Evolutionary conservation across 148 eudicot species (phyloP).

Genomic region (Chenopodium berlandieri): DNA sequence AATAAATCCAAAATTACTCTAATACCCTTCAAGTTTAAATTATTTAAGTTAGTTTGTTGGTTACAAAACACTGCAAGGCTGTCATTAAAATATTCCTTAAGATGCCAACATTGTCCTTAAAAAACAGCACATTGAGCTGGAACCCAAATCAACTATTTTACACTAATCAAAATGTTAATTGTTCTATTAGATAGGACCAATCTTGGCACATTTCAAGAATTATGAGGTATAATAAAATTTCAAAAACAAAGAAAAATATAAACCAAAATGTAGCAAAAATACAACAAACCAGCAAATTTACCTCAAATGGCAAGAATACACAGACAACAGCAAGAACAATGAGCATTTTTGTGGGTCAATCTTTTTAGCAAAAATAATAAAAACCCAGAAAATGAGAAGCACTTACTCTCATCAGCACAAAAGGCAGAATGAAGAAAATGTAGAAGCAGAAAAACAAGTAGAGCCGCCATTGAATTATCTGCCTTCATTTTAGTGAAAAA

Average conservation of each 20-base stretch:
- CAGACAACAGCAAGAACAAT: background rate
- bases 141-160: constrained; percentile 13
- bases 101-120: constrained; percentile 25
- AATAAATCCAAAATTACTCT: background rate
- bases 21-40: background rate
- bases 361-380: background rate
- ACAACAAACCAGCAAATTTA: background rate
- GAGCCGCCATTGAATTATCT: constrained; percentile 26
- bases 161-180: background rate
- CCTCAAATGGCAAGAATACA: background rate
- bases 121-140: constrained; percentile 28
- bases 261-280: background rate
- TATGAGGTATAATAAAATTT: background rate
- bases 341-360: background rate
- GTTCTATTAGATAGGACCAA: background rate
- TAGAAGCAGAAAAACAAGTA: constrained; percentile 23
- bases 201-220: background rate
- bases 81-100: constrained; percentile 22
- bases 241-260: background rate
- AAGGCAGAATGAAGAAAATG: constrained; percentile 18
- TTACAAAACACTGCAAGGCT: constrained; percentile 3
- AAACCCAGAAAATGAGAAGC: constrained; percentile 3
- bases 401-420: constrained; percentile 42
- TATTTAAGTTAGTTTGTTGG: background rate
- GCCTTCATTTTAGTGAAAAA: constrained; percentile 10